Percentiles rank a stretch among this genome's conserved stretches.
Evolutionary conservation across 1,139 yeast genomes (phyloP).

Genomic region (Scheffersomyces illinoinensis): DNA sequence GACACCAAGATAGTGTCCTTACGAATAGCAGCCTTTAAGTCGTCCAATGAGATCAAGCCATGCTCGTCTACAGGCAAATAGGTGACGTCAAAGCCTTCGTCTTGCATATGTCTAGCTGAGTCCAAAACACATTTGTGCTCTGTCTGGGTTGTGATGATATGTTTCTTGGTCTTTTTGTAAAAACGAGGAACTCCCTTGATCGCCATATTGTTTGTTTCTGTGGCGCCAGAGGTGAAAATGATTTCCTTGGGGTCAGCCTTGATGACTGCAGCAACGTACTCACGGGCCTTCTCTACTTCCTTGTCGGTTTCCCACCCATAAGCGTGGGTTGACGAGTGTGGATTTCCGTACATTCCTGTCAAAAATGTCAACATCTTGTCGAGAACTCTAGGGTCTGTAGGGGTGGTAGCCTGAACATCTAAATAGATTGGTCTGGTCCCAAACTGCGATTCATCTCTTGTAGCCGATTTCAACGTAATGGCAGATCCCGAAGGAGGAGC

Average conservation of each 20-base stretch:
- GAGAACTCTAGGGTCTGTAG: conserved; percentile 94
- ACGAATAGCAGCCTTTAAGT: conserved; percentile 78
- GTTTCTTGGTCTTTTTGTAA: conserved; percentile 85
- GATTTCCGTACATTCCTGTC: conserved; percentile 95
- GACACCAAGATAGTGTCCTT: conserved; percentile 91
- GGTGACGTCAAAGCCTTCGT: conserved; percentile 96
- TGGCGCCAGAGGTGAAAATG: conserved; percentile 96
- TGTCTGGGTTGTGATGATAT: conserved; percentile 92
- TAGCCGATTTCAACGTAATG: conserved; percentile 44
- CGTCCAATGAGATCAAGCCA: conserved; percentile 79
- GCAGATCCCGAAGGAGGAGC: conserved; percentile 47
- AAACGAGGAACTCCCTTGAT: conserved; percentile 95
- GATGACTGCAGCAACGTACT: conserved; percentile 76
- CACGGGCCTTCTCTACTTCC: conserved; percentile 87
- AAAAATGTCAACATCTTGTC: conserved; percentile 91
- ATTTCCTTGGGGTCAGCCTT: conserved; percentile 96
- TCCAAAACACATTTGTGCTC: conserved; percentile 98
- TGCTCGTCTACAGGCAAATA: conserved; percentile 80
- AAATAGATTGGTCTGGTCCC: conserved; percentile 88
- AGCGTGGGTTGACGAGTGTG: conserved; percentile 96
- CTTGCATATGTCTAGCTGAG: conserved; percentile 91
- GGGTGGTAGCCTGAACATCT: conserved; percentile 98
- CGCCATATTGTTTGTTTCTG: conserved; percentile 94
- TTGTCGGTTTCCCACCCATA: conserved; percentile 99
- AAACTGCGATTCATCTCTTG: conserved; percentile 43